These are phyloP conservation scores for Saxophila tyrrhenica DNA, from an alignment of 495 filamentous ascomycete species.

Conservation along the genomic window DNA sequence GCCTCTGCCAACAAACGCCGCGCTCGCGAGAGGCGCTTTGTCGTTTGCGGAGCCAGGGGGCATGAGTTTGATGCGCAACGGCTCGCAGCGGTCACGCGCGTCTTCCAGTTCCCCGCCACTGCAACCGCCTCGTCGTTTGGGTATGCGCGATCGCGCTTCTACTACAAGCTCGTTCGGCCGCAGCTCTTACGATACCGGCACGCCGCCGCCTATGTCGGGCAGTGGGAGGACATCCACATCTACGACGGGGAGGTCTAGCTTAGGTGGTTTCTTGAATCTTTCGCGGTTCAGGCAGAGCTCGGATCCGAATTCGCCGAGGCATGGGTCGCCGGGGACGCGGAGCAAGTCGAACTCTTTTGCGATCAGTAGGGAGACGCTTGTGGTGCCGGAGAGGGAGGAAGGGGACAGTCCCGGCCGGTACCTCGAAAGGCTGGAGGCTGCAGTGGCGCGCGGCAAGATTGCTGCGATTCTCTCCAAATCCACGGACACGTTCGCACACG, in stretches of 20 bases:
- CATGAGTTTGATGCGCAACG: constrained; percentile 42
- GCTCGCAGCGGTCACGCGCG: constrained; percentile 54
- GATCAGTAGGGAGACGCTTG: constrained; percentile 47
- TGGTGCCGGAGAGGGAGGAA: constrained; percentile 69
- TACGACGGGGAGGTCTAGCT: constrained; percentile 72
- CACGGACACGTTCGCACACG: constrained; percentile 68
- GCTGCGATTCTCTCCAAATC: constrained; percentile 73
- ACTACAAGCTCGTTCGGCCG: constrained; percentile 66
- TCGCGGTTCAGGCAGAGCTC: constrained; percentile 67
- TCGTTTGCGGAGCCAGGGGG: constrained; percentile 29
- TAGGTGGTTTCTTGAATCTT: constrained; percentile 75
- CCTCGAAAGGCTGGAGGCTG: constrained; percentile 67
- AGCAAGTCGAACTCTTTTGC: constrained; percentile 66
- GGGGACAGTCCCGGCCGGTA: constrained; percentile 86
- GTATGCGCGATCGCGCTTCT: constrained; percentile 65
- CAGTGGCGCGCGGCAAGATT: constrained; percentile 64
- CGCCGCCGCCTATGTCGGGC: constrained; percentile 47
- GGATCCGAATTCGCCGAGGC: constrained; percentile 49
- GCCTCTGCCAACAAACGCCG: constrained; percentile 28
- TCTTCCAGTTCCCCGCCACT: constrained; percentile 65
- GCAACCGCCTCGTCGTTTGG: constrained; percentile 38
- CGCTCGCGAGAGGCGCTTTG: constrained; percentile 34
- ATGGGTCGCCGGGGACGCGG: constrained; percentile 54
- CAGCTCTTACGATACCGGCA: constrained; percentile 44
- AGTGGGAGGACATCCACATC: constrained; percentile 65